A percentile compares a stretch with the other conserved stretches of the same genome.
These are phyloP conservation scores for Psophocarpus tetragonolobus DNA, from an alignment of 306 rosid genomes.

Conservation along the genomic window DNA sequence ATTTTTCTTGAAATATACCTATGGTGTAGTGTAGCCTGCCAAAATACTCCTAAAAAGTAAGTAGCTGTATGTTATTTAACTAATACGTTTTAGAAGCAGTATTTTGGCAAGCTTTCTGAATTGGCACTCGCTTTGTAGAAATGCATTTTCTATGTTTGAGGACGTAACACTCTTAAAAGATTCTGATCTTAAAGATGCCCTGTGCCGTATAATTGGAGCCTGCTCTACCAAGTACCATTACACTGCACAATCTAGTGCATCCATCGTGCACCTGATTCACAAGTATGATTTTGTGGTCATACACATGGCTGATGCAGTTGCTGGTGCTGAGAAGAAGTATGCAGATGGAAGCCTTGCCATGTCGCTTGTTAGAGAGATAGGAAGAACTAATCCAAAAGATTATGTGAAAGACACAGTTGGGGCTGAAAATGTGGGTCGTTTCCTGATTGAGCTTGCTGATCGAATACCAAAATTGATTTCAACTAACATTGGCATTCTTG, in stretches of 20 bases:
- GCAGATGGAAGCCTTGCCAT: constrained; percentile 83
- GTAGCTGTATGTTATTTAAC: not conserved
- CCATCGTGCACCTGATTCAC: constrained; percentile 86
- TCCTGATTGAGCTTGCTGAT: constrained; percentile 86
- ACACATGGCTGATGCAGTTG: constrained; percentile 83
- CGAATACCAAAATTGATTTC: constrained; percentile 86
- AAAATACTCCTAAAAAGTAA: not conserved
- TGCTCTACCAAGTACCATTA: constrained; percentile 90
- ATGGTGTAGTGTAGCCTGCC: not conserved
- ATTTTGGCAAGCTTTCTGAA: constrained; percentile 16
- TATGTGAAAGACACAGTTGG: constrained; percentile 84
- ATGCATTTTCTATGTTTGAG: constrained; percentile 80
- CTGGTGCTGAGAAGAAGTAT: constrained; percentile 80
- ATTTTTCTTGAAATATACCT: not conserved
- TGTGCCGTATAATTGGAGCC: constrained; percentile 82
- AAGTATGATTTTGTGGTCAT: constrained; percentile 86
- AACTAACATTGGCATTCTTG: constrained; percentile 81
- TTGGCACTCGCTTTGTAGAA: constrained; percentile 48
- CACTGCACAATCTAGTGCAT: constrained; percentile 82
- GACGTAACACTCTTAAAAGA: constrained; percentile 65
- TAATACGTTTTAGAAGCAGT: not conserved
- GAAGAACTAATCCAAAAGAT: constrained; percentile 91
- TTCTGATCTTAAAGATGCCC: constrained; percentile 68
- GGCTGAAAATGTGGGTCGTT: constrained; percentile 91
- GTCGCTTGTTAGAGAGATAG: constrained; percentile 82